Conservation (phyloP, 2,329 filamentous ascomycete species). For the Nigrospora oryzae region DNA sequence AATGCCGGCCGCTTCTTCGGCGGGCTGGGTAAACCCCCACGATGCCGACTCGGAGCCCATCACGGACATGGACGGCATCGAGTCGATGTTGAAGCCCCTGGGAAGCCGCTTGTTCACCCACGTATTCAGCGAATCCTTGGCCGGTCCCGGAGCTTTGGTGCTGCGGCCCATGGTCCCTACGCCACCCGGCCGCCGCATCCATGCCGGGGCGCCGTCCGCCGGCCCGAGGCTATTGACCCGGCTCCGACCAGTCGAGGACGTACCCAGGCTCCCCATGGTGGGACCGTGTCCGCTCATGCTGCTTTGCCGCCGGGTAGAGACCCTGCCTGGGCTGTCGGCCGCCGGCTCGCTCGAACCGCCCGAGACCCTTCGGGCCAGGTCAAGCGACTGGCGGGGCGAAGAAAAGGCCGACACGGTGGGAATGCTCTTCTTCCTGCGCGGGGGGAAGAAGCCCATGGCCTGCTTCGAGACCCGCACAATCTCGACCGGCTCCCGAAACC, state of each 20-base stretch:
- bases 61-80: constrained; percentile 57
- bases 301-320: constrained; percentile 21
- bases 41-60: constrained; percentile 52
- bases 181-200: constrained; percentile 78
- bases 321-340: constrained; percentile 14
- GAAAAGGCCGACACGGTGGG: constrained; percentile 56
- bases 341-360: constrained; percentile 10
- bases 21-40: constrained; percentile 38
- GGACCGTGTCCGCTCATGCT: constrained; percentile 14
- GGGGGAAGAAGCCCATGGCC: constrained; percentile 84
- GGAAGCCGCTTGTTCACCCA: constrained; percentile 81
- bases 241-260: constrained; percentile 16
- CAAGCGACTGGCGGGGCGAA: constrained; percentile 59
- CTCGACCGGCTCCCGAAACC: constrained; percentile 60
- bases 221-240: constrained; percentile 19
- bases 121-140: constrained; percentile 74
- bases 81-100: constrained; percentile 58
- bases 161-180: constrained; percentile 73
- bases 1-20: constrained; percentile 27
- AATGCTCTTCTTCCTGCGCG: constrained; percentile 76
- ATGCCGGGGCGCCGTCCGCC: constrained; percentile 32
- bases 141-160: constrained; percentile 69
- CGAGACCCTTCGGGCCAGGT: constrained; percentile 32
- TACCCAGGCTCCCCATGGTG: constrained; percentile 14
- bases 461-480: constrained; percentile 77